Base-by-base conservation (phyloP, 176 grass and related monocot genomes). In the Bothriochloa decipiens region DNA sequence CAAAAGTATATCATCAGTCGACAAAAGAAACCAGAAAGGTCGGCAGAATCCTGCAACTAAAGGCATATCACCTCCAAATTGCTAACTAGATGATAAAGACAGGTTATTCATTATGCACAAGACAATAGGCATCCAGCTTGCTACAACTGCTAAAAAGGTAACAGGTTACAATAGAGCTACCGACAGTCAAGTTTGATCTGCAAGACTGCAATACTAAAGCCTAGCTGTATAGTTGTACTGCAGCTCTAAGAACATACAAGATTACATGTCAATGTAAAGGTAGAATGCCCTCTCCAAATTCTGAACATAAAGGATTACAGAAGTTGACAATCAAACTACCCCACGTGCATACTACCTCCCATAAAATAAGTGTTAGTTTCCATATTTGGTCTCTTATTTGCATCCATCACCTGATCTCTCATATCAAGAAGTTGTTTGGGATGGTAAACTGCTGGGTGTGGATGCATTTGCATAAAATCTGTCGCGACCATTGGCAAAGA, bases 381-480 rank as follows among this genome's bases (percentile, higher is more conserved):
- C 88, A 90, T 84, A 78, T 87, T 92, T 68, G 85, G 74, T 78
- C 82, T 92, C 72, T 92, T 92, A 78, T 90, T 90, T 85, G 88
- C 63, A 42, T 92, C 87, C 67, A 85, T 81, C 67, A 74, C 77
- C 72, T 92, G 85, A 85, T 90, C 85, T 76, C 85, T 92, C 85
- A 81, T 81, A 79, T 74, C 77, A 25, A 84, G 66, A 70, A 87
- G 78, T 73, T 84, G 88, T 28, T 92, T 90, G 35, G 87, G 74
- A 86, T 88, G 87, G 76, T 84, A 89, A 84, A 83, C 86, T 67
- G 33, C 53, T 40, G 83, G 70, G n/a, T 92, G 90, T 11, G 43
- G 80, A 49, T 89, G 90, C 84, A 92, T 86, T 83, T 89, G 90
- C 90, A 92, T 89, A 81, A 89, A 92, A 83, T 92, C 87, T 42